Evolutionary conservation across 2,329 filamentous ascomycete species (phyloP).

Genomic region (Arthrobotrys conoides): DNA sequence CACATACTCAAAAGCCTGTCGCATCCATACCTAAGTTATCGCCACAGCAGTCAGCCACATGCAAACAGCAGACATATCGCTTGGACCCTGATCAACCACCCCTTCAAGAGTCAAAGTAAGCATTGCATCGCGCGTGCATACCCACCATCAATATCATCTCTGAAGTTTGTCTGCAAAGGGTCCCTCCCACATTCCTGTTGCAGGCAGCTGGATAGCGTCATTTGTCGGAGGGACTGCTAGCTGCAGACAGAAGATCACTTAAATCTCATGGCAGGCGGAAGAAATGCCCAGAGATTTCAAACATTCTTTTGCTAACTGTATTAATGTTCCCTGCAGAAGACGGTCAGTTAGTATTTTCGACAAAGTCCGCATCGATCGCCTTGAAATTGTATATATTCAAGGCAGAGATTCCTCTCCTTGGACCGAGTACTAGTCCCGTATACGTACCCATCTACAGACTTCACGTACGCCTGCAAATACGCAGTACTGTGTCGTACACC

Average conservation of each 20-base stretch:
- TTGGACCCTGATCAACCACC: constrained; percentile 36
- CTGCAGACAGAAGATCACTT: constrained; percentile 15
- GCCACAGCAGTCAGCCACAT: constrained; percentile 25
- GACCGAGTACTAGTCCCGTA: not conserved
- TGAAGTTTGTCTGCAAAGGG: constrained; percentile 16
- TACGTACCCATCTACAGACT: not conserved
- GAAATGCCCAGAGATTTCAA: constrained; percentile 50
- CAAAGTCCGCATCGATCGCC: not conserved
- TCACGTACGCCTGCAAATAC: not conserved
- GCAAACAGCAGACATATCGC: constrained; percentile 1
- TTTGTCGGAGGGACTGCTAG: constrained; percentile 35
- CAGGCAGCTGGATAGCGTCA: constrained; percentile 54
- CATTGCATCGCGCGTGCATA: not conserved
- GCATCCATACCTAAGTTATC: constrained; percentile 27
- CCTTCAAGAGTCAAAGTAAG: not conserved
- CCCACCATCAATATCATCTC: not conserved
- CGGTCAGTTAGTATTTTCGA: constrained; percentile 1
- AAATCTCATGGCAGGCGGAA: constrained; percentile 36
- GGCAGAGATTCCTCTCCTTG: not conserved
- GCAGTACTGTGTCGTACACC: not conserved
- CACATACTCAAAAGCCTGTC: not conserved
- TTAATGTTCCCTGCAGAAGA: constrained; percentile 2
- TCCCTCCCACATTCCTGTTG: constrained; percentile 50
- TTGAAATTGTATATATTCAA: constrained; percentile 6
- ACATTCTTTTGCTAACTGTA: constrained; percentile 40